phyloP scores from a whole-genome alignment of 805 yeast genomes.

The Suhomyces kilbournensis region DNA sequence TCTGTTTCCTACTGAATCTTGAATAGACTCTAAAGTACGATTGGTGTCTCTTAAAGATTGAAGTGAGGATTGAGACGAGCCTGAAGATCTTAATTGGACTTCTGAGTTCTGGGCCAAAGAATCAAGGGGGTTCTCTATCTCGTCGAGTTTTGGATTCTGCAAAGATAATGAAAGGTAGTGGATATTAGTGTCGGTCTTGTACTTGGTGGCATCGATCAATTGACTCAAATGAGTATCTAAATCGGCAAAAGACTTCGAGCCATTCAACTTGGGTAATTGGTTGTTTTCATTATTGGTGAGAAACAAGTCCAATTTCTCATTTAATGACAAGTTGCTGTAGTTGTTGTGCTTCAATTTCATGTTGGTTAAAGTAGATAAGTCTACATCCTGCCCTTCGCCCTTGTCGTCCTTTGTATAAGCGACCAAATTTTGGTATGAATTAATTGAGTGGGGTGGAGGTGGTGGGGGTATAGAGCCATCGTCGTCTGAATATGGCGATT shows the following conservation, averaged over 20 bases:
- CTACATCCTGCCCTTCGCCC: slow-evolving; percentile 7
- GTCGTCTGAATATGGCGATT: slow-evolving; percentile 15
- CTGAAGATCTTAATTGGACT: slow-evolving; percentile 26
- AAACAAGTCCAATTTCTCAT: slow-evolving; percentile 45
- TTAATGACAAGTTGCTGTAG: slow-evolving; percentile 34
- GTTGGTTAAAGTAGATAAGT: slow-evolving; percentile 12
- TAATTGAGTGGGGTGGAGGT: slow-evolving; percentile 11
- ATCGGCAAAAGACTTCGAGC: slow-evolving; percentile 19
- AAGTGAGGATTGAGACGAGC: slow-evolving; percentile 41
- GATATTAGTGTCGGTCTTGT: slow-evolving; percentile 32
- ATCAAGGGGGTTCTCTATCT: slow-evolving; percentile 31
- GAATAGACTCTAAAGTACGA: slow-evolving; percentile 21
- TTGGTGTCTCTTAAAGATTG: slow-evolving; percentile 31
- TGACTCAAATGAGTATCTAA: slow-evolving; percentile 36
- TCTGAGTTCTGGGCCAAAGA: slow-evolving; percentile 26
- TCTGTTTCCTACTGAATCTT: slow-evolving; percentile 11
- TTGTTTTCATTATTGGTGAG: slow-evolving; percentile 18
- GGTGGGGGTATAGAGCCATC: slow-evolving; percentile 10
- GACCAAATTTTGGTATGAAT: slow-evolving; percentile 6
- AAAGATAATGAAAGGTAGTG: slow-evolving; percentile 33
- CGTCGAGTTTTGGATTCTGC: slow-evolving; percentile 13
- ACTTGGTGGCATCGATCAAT: slow-evolving; percentile 23
- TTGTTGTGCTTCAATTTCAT: slow-evolving; percentile 22
- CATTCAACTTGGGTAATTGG: slow-evolving; percentile 6
- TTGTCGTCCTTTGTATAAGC: neutral